phyloP scores from a whole-genome alignment of 2,329 filamentous ascomycete species.

The Cladosporium cucumerinum region DNA sequence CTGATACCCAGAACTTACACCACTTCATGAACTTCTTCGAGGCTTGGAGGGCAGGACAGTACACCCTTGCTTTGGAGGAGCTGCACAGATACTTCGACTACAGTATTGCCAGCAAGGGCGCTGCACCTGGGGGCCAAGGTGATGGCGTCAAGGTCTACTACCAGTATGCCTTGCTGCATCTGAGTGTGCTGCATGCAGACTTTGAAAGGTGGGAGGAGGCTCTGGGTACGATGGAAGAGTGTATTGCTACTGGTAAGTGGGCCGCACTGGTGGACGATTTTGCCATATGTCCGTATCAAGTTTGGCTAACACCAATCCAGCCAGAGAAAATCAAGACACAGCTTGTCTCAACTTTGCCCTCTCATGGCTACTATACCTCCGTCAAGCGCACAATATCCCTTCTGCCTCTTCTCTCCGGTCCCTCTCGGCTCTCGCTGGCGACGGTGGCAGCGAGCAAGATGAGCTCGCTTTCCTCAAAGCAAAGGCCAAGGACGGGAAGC shows the following conservation, averaged over 20 bases:
- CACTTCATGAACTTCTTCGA: conserved; percentile 65
- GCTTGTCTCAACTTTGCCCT: conserved; percentile 90
- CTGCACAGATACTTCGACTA: conserved; percentile 97
- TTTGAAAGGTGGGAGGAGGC: conserved; percentile 90
- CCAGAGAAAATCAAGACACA: conserved; percentile 88
- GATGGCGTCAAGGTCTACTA: conserved; percentile 72
- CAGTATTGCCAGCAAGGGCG: conserved; percentile 47
- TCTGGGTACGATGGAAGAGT: conserved; percentile 90
- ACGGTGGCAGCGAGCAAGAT: conserved; percentile 59
- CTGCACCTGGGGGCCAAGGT: conserved; percentile 23
- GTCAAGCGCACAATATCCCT: conserved; percentile 70
- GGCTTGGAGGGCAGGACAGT: conserved; percentile 87
- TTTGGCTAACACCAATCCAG: conserved; percentile 36
- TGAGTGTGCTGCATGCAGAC: conserved; percentile 89
- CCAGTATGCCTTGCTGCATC: conserved; percentile 89
- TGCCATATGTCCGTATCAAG: background rate
- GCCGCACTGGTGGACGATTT: background rate
- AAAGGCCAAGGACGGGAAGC: conserved; percentile 80
- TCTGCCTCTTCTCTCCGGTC: conserved; percentile 22
- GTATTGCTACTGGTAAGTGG: conserved; percentile 66
- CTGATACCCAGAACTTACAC: conserved; percentile 30
- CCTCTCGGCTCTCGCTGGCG: conserved; percentile 28
- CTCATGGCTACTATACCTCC: conserved; percentile 94
- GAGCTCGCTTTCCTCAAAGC: conserved; percentile 78
- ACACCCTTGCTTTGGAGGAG: conserved; percentile 82